phyloP scores from a whole-genome alignment of 352 stramenopile species.

The Phytophthora crassamura region DNA sequence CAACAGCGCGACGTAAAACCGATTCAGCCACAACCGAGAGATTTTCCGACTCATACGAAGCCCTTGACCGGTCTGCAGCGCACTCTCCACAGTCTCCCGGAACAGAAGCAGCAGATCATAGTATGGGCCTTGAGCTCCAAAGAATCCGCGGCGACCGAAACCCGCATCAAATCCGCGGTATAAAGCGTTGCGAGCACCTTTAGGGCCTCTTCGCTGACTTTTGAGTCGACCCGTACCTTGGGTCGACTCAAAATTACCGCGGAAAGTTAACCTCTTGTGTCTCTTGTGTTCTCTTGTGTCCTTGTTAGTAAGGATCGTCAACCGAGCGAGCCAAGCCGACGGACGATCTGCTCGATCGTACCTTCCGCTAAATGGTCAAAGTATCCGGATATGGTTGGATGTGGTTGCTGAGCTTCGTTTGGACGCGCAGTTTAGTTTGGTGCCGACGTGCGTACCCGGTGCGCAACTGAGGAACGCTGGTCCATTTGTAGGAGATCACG shows the following conservation, averaged over 20 bases:
- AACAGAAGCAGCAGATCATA: constrained; percentile 41
- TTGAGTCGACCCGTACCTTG: neutral
- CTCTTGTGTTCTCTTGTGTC: no score
- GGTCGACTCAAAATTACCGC: neutral
- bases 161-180: constrained; percentile 15
- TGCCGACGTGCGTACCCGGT: no score
- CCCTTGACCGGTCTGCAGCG: constrained; percentile 37
- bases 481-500: no score
- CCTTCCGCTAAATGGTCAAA: no score
- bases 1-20: constrained; percentile 40
- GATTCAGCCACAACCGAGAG: constrained; percentile 43
- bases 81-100: constrained; percentile 38
- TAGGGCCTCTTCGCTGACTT: neutral
- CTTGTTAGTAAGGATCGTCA: no score
- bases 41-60: constrained; percentile 40
- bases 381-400: no score
- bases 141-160: constrained; percentile 31
- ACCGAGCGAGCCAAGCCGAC: no score
- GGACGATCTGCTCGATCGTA: no score
- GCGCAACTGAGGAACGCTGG: no score
- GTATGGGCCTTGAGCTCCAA: constrained; percentile 32
- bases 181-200: neutral
- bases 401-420: no score
- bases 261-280: constrained; percentile 28
- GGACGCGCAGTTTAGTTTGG: no score